phyloP scores from a whole-genome alignment of 2,329 filamentous ascomycete genomes.

The Paramyrothecium roridum region DNA sequence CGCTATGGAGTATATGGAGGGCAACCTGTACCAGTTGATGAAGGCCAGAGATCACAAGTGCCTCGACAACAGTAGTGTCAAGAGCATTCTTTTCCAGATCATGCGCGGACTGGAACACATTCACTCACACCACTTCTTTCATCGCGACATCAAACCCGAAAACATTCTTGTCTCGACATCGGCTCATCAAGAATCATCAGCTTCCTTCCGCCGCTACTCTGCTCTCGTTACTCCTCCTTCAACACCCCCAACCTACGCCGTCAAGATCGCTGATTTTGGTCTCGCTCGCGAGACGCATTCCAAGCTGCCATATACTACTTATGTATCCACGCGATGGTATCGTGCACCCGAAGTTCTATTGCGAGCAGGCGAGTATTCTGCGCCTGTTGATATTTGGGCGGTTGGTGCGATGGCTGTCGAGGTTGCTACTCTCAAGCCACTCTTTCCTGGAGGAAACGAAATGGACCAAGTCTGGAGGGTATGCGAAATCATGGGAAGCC shows the following conservation, averaged over 20 bases:
- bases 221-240: constrained; percentile 90
- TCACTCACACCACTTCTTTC: constrained; percentile 95
- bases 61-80: constrained; percentile 85
- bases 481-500: constrained; percentile 98
- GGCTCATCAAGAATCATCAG: constrained; percentile 74
- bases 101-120: constrained; percentile 96
- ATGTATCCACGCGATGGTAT: constrained; percentile 98
- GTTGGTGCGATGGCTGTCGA: constrained; percentile 98
- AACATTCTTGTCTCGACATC: constrained; percentile 97
- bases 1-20: constrained; percentile 99
- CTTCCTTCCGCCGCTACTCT: constrained; percentile 90
- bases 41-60: constrained; percentile 95
- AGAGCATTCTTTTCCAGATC: constrained; percentile 97
- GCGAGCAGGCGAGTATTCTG: constrained; percentile 92
- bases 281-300: constrained; percentile 97
- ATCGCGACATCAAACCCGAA: constrained; percentile 98
- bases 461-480: constrained; percentile 99
- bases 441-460: constrained; percentile 97
- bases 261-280: constrained; percentile 98
- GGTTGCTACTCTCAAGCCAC: constrained; percentile 89
- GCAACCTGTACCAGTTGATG: constrained; percentile 98
- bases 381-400: constrained; percentile 97
- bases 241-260: constrained; percentile 88
- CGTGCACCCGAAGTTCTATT: constrained; percentile 92
- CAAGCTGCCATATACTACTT: constrained; percentile 94